Percentiles rank a stretch among this genome's conserved stretches.
Conservation (phyloP, 441 rosid species). For the Gossypium schwendimanii region DNA sequence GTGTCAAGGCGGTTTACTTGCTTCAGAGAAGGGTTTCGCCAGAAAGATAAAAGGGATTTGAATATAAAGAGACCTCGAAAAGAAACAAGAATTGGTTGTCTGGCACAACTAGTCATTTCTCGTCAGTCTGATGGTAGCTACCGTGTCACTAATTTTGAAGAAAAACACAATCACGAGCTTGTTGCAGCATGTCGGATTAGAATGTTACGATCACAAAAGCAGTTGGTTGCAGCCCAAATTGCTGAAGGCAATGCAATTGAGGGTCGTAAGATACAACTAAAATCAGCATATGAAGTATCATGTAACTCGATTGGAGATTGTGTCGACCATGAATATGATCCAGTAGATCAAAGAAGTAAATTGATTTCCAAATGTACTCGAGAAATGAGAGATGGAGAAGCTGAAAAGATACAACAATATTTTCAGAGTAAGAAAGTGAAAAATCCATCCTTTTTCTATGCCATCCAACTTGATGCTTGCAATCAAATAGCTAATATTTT, state of each 20-base stretch:
- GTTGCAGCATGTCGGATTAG: constrained; percentile 22
- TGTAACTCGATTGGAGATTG: constrained; percentile 9
- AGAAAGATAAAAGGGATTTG: constrained; percentile 12
- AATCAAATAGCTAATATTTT: constrained; percentile 13
- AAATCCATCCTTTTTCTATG: constrained; percentile 27
- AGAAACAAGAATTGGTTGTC: constrained; percentile 35
- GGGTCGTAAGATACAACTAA: constrained; percentile 6
- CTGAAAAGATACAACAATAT: constrained; percentile 22
- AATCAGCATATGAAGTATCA: constrained; percentile 7
- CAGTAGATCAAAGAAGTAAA: constrained; percentile 16
- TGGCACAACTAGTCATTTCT: constrained; percentile 29
- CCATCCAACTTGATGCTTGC: constrained; percentile 19
- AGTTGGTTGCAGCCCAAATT: constrained; percentile 9
- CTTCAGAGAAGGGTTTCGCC: constrained; percentile 29
- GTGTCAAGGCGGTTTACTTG: constrained; percentile 32
- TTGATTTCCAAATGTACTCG: constrained; percentile 17
- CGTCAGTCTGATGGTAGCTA: constrained; percentile 29
- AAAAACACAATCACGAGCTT: constrained; percentile 29
- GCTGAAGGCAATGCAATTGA: constrained; percentile 16
- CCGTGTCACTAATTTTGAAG: constrained; percentile 25
- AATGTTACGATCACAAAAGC: constrained; percentile 27
- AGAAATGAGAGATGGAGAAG: constrained; percentile 26
- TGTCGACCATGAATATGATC: constrained; percentile 13
- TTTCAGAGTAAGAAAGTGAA: constrained; percentile 22
- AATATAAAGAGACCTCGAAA: constrained; percentile 22